Evolutionary conservation across 2,329 filamentous ascomycete species (phyloP).

Genomic region (Cercospora citrullina): DNA sequence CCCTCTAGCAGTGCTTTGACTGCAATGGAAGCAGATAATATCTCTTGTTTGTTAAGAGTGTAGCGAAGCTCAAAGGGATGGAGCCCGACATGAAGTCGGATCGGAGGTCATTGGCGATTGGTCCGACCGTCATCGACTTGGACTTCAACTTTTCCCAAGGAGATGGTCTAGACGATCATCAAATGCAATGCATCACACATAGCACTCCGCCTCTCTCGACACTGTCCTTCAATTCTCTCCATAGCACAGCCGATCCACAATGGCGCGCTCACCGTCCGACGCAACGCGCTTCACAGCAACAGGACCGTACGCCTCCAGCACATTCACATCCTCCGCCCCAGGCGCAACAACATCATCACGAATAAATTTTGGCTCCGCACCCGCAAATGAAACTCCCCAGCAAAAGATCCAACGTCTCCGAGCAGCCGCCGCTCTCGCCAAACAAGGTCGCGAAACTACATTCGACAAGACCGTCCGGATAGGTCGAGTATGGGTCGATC

Average conservation of each 20-base stretch:
- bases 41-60: background rate
- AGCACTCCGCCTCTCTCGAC: background rate
- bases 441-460: constrained; percentile 52
- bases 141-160: constrained; percentile 15
- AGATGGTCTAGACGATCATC: constrained; percentile 5
- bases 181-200: constrained; percentile 19
- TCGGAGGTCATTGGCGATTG: background rate
- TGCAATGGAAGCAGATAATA: background rate
- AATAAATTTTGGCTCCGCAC: constrained; percentile 33
- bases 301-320: constrained; percentile 68
- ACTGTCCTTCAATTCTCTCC: background rate
- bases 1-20: background rate
- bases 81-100: constrained; percentile 5
- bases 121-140: constrained; percentile 10
- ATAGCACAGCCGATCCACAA: constrained; percentile 28
- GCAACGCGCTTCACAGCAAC: constrained; percentile 77
- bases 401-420: constrained; percentile 56
- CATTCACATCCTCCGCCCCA: constrained; percentile 45
- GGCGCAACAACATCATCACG: constrained; percentile 25
- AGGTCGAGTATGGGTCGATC: constrained; percentile 60
- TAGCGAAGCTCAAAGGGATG: background rate
- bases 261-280: constrained; percentile 71
- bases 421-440: constrained; percentile 50
- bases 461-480: constrained; percentile 57
- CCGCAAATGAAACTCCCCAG: constrained; percentile 52